These are phyloP conservation scores for Madurella mycetomatis DNA, from an alignment of 2,329 filamentous ascomycete genomes.

Conservation along the genomic window DNA sequence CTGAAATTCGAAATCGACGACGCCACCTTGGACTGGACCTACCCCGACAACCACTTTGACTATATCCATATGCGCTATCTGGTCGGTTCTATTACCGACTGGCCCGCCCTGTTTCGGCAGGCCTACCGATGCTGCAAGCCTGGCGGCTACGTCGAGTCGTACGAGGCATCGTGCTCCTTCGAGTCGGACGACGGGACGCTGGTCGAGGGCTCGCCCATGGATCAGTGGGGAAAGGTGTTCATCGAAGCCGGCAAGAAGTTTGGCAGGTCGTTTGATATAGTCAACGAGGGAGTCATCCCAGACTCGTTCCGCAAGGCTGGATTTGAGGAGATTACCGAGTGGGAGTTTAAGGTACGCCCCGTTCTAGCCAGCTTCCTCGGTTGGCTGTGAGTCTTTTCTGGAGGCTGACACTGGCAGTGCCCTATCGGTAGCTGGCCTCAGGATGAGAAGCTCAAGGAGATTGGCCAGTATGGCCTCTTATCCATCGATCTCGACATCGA, in stretches of 20 bases:
- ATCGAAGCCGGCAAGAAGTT: constrained; percentile 14
- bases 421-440: no score
- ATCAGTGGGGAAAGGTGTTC: constrained; percentile 25
- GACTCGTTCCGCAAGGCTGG: no score
- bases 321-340: no score
- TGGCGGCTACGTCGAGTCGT: constrained; percentile 38
- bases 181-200: constrained; percentile 27
- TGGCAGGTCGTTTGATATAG: constrained; percentile 15
- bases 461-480: no score
- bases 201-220: constrained; percentile 20
- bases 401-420: no score
- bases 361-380: no score
- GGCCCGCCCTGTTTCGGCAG: constrained; percentile 31
- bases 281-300: constrained; percentile 1
- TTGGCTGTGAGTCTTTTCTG: no score
- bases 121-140: constrained; percentile 48
- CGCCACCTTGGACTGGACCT: constrained; percentile 26
- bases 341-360: no score
- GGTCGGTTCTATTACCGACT: constrained; percentile 29
- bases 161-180: constrained; percentile 23
- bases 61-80: constrained; percentile 33
- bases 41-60: constrained; percentile 26
- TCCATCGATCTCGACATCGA: no score
- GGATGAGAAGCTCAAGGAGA: no score
- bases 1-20: constrained; percentile 38